Base-by-base conservation (phyloP, 371 early-diverging fungal species). In the Nematocida homosporus region DNA sequence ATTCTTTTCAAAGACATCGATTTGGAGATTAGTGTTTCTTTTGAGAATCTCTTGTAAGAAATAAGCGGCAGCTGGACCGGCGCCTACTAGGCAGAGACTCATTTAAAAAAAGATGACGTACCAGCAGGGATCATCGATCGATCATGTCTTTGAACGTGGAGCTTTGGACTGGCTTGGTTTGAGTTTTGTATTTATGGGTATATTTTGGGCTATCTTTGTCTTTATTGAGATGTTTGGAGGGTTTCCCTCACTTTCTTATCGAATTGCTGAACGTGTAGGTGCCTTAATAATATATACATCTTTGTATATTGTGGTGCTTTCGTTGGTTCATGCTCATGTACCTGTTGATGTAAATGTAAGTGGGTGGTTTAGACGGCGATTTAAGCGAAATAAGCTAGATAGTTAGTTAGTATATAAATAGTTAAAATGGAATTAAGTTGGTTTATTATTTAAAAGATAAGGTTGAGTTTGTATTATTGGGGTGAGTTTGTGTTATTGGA, bases 61-160 rank as follows among this genome's bases (percentile, higher is more conserved):
- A 80, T 95, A 96, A 79, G 93, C 93, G 0, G 93, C 93, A 2
- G 92, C 93, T 29, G 91, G 90, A 0, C 92, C 93, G 79, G 89
- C 88, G 20, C 92, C 92, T 20, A 91, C 87, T 30, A 93, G 38
- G 76, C 87, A 72, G 5, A 72, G 16, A 13, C 59, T 67, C 75
- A 72, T 72, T 72, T 72, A 57, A 38, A 2, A 56, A 25, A 59
- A 16, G 20, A 72, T 72, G 75, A 8, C 23, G 41, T 18, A 50
- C 47, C 63, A 59, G 8, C 61, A 67, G 54, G 52, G 32, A 27
- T 4, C 30, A 0, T 57, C 50, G n/a, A 32, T 2, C 29, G 68
- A 35, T 20, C 64, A 48, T n/a, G 25, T 72, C 57, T 48, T 72
- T 38, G 75, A 72, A 35, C 56, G 54, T 16, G 61, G 51, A 6